A percentile compares a stretch with the other conserved stretches of the same genome.
Conservation (phyloP, 2,329 filamentous ascomycete genomes). For the Ceratocystiopsis sp. region DNA sequence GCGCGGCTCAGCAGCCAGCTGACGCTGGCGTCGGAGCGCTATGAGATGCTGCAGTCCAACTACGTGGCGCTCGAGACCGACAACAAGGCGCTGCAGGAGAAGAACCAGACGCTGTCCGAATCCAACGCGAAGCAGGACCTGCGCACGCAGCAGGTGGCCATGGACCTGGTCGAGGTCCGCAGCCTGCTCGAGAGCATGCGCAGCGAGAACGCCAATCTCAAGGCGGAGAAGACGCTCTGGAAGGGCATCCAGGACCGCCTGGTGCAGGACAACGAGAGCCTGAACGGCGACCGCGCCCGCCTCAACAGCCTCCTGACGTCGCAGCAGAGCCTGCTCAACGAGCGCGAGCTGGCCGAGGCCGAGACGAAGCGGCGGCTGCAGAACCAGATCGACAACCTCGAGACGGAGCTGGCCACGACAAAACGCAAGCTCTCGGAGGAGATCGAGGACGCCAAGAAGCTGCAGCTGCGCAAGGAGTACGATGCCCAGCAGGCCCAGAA, state of each 20-base stretch:
- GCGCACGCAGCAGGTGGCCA: slow-evolving; percentile 75
- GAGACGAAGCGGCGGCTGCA: slow-evolving; percentile 72
- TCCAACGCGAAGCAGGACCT: slow-evolving; percentile 79
- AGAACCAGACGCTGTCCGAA: slow-evolving; percentile 60
- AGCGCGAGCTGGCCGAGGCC: slow-evolving; percentile 69
- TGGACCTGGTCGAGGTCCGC: slow-evolving; percentile 78
- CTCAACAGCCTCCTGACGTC: slow-evolving; percentile 70
- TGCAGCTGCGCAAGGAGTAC: slow-evolving; percentile 71
- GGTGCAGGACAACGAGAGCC: slow-evolving; percentile 69
- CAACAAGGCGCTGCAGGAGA: slow-evolving; percentile 73
- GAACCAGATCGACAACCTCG: slow-evolving; percentile 57
- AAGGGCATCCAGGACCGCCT: slow-evolving; percentile 84
- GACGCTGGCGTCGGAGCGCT: slow-evolving; percentile 64
- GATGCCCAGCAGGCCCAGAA: slow-evolving; percentile 79
- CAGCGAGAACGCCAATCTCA: slow-evolving; percentile 80
- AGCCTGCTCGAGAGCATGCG: slow-evolving; percentile 72
- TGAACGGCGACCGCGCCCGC: slow-evolving; percentile 70
- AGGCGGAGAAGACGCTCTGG: slow-evolving; percentile 88
- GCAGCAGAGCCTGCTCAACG: slow-evolving; percentile 78
- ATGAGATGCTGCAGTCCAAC: slow-evolving; percentile 79
- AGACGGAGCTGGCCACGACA: slow-evolving; percentile 58
- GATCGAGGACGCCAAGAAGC: slow-evolving; percentile 67
- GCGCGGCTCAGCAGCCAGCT: slow-evolving; percentile 67
- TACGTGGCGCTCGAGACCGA: slow-evolving; percentile 70
- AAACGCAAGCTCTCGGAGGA: slow-evolving; percentile 77